phyloP scores from a whole-genome alignment of 202 grass and related monocot genomes.

The Carex sylvatica region DNA sequence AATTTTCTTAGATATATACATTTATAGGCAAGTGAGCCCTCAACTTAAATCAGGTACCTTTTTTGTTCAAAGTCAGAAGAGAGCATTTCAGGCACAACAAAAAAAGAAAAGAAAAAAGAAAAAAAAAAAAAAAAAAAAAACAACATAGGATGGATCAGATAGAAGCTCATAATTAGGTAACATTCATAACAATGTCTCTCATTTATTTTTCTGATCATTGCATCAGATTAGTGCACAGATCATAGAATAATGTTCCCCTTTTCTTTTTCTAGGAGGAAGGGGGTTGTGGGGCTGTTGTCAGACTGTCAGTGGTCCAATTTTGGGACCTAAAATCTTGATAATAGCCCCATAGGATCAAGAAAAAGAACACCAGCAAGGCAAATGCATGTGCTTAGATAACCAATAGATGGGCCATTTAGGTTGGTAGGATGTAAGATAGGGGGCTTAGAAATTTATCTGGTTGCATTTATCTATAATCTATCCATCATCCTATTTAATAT shows the following conservation, averaged over 20 bases:
- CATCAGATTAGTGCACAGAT: conserved; percentile 6
- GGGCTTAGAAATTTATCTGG: not conserved
- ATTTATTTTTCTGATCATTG: conserved; percentile 11
- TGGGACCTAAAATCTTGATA: conserved; percentile 20
- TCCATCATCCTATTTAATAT: not conserved
- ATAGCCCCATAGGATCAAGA: conserved; percentile 9
- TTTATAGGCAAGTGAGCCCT: not conserved
- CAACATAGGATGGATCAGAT: conserved; percentile 6
- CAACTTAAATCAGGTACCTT: not conserved
- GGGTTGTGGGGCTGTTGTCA: conserved; percentile 6
- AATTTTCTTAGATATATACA: not conserved
- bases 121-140: not conserved
- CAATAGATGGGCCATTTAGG: conserved; percentile 11
- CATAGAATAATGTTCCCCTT: not conserved
- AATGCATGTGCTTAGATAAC: conserved; percentile 26
- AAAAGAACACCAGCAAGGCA: conserved; percentile 1
- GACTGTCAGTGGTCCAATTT: conserved; percentile 21
- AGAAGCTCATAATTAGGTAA: not conserved
- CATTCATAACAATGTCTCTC: not conserved
- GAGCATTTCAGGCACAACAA: not conserved
- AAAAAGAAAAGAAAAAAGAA: too few species aligned
- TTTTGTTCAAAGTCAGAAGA: not conserved
- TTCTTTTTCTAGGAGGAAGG: not conserved
- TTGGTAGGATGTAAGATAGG: conserved; percentile 18
- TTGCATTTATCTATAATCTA: not conserved